Evolutionary conservation across 257 asterid species (phyloP).

Genomic region (Thymus mandschuricus): DNA sequence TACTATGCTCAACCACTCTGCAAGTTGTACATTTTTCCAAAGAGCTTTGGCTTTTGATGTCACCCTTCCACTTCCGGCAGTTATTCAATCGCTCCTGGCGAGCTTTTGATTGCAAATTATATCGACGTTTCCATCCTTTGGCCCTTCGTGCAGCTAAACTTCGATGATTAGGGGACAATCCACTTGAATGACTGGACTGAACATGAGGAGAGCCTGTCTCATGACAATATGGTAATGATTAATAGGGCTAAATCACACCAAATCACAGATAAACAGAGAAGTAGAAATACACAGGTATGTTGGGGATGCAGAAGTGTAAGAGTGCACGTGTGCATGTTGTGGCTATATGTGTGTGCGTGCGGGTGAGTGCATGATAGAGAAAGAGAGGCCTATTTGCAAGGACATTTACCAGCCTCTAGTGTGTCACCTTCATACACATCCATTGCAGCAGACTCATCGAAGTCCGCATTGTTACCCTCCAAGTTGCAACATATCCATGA

Average conservation of each 20-base stretch:
- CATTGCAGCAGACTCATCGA: conserved; percentile 89
- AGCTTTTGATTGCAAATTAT: conserved; percentile 68
- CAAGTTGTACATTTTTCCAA: conserved; percentile 61
- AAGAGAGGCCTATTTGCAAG: conserved; percentile 39
- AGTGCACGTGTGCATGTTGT: background rate
- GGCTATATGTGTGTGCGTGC: background rate
- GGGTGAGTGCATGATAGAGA: background rate
- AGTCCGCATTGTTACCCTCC: conserved; percentile 62
- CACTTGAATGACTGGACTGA: conserved; percentile 48
- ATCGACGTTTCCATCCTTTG: conserved; percentile 78
- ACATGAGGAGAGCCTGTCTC: conserved; percentile 56
- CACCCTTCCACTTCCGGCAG: conserved; percentile 68
- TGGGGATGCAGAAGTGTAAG: background rate
- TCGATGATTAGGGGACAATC: conserved; percentile 55
- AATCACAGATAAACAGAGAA: background rate
- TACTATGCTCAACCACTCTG: conserved; percentile 42
- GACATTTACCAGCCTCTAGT: conserved; percentile 40
- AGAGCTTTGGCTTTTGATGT: conserved; percentile 39
- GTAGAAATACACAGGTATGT: background rate
- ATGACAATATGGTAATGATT: conserved; percentile 25
- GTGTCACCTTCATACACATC: conserved; percentile 72
- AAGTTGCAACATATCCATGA: conserved; percentile 87
- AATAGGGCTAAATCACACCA: conserved; percentile 4
- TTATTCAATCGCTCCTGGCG: conserved; percentile 65
- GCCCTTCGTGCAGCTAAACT: conserved; percentile 67